Conservation (phyloP, 108 stramenopile genomes). For the Nitzschia sp. region DNA sequence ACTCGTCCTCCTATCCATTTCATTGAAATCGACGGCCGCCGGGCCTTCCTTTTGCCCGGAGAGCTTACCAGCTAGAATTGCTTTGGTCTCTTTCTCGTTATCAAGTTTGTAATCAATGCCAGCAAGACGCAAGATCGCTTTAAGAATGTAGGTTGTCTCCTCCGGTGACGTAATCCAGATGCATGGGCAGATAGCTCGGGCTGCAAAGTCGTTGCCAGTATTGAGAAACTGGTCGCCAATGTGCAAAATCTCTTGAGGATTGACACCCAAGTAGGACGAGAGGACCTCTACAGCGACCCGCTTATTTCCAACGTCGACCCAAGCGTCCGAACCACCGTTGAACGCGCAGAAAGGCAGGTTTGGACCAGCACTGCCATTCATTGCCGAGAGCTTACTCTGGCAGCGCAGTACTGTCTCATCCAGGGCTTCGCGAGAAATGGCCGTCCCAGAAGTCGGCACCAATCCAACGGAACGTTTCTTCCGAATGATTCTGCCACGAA, state of each 20-base stretch:
- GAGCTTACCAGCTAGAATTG: not conserved
- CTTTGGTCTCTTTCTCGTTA: constrained; percentile 1
- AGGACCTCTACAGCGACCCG: constrained; percentile 87
- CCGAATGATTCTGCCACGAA: constrained; percentile 76
- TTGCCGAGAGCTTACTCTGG: constrained; percentile 52
- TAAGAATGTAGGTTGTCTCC: constrained; percentile 90
- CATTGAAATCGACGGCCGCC: constrained; percentile 57
- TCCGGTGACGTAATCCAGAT: constrained; percentile 92
- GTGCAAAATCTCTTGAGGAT: constrained; percentile 72
- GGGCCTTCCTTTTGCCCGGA: not conserved
- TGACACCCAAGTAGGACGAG: constrained; percentile 78
- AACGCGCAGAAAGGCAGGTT: constrained; percentile 88
- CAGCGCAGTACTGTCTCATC: constrained; percentile 87
- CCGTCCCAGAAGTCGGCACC: constrained; percentile 59
- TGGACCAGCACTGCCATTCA: constrained; percentile 46
- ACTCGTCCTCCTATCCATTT: constrained; percentile 64
- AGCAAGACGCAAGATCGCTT: constrained; percentile 77
- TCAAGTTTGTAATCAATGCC: constrained; percentile 40
- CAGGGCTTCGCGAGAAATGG: constrained; percentile 81
- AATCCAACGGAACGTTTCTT: constrained; percentile 88
- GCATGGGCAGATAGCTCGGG: constrained; percentile 80
- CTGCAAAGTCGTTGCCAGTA: constrained; percentile 92
- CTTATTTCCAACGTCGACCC: constrained; percentile 95
- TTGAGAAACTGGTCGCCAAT: constrained; percentile 92
- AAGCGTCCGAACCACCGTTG: constrained; percentile 91